A percentile compares a stretch with the other conserved stretches of the same genome.
Evolutionary conservation across 2,329 filamentous ascomycete species (phyloP).

Genomic region (Colletotrichum karsti): DNA sequence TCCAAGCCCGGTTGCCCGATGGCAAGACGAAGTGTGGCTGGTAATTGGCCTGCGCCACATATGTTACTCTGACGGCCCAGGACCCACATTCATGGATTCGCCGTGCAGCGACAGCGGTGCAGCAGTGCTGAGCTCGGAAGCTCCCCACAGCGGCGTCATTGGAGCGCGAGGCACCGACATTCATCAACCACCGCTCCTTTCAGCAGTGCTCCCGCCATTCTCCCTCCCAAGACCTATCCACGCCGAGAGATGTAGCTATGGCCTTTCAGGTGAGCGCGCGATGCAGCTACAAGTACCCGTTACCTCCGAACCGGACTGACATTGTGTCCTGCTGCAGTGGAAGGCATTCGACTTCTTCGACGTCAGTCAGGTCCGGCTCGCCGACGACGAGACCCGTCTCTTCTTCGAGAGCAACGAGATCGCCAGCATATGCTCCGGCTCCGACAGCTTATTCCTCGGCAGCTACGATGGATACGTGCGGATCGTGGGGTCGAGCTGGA

Average conservation of each 20-base stretch:
- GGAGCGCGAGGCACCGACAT: constrained; percentile 26
- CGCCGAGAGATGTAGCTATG: constrained; percentile 31
- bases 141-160: constrained; percentile 37
- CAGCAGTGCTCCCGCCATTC: background rate
- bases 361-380: constrained; percentile 82
- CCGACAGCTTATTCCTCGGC: constrained; percentile 89
- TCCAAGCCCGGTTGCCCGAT: too few species aligned
- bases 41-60: background rate
- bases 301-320: background rate
- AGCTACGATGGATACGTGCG: constrained; percentile 86
- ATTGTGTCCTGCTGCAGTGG: constrained; percentile 68
- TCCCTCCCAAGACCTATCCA: background rate
- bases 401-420: constrained; percentile 86
- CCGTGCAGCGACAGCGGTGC: too few species aligned
- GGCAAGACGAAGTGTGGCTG: background rate
- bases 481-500: constrained; percentile 88
- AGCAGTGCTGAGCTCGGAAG: constrained; percentile 25
- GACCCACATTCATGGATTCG: too few species aligned
- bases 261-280: constrained; percentile 25
- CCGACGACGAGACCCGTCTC: constrained; percentile 79
- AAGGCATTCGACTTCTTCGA: constrained; percentile 99
- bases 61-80: too few species aligned
- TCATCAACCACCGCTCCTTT: constrained; percentile 3
- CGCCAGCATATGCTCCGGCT: constrained; percentile 84
- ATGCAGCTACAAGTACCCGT: background rate